Percentiles rank a stretch among this genome's conserved stretches.
Evolutionary conservation across 352 stramenopile genomes (phyloP).

Genomic region (Globisporangium sylvaticum): DNA sequence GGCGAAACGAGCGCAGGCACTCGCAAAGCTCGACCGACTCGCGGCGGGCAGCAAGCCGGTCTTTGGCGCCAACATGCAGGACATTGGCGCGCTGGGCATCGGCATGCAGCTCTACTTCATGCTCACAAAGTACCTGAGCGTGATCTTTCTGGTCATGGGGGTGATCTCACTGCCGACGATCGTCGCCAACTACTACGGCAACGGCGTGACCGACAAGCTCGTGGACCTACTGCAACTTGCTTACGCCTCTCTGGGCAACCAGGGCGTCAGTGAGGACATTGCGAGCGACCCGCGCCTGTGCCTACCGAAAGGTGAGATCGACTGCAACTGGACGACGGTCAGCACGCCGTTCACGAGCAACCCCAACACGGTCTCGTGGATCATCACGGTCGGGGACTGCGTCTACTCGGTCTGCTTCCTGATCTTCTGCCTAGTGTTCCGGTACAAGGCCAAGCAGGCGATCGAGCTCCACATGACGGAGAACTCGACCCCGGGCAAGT

Average conservation of each 20-base stretch:
- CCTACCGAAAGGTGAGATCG: slow-evolving; percentile 48
- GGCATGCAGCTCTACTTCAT: slow-evolving; percentile 86
- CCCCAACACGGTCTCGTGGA: slow-evolving; percentile 60
- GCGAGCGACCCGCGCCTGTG: slow-evolving; percentile 39
- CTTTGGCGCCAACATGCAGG: slow-evolving; percentile 54
- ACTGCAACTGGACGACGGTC: slow-evolving; percentile 66
- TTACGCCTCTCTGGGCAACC: slow-evolving; percentile 73
- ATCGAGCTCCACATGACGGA: slow-evolving; percentile 70
- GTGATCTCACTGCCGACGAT: slow-evolving; percentile 61
- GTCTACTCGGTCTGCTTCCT: slow-evolving; percentile 70
- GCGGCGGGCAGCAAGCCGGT: slow-evolving; percentile 59
- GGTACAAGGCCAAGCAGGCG: slow-evolving; percentile 29
- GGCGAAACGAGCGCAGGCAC: slow-evolving; percentile 37
- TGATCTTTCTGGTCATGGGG: slow-evolving; percentile 69
- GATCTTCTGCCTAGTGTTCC: slow-evolving; percentile 59
- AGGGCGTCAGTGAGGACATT: slow-evolving; percentile 64
- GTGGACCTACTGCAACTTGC: slow-evolving; percentile 66
- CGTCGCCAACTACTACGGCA: slow-evolving; percentile 54
- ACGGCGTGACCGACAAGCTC: slow-evolving; percentile 64
- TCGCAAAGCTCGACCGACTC: slow-evolving; percentile 53
- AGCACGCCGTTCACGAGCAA: slow-evolving; percentile 64
- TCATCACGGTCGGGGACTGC: slow-evolving; percentile 60
- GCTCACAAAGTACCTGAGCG: slow-evolving; percentile 69
- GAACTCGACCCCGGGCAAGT: slow-evolving; percentile 80
- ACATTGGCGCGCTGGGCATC: slow-evolving; percentile 78